phyloP scores from a whole-genome alignment of 345 rosid species.

The Kernera saxatilis region DNA sequence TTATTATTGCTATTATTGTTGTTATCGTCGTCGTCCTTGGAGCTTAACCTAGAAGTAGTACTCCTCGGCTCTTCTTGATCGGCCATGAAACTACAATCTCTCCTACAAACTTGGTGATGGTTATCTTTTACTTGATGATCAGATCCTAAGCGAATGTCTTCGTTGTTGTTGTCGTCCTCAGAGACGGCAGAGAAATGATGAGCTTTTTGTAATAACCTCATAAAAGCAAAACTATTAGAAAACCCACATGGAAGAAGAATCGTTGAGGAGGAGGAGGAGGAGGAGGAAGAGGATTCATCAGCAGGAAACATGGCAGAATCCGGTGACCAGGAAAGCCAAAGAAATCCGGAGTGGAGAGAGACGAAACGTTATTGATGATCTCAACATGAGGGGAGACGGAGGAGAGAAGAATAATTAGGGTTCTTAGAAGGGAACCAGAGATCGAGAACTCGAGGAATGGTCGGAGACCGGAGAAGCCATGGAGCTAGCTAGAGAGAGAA shows the following conservation, averaged over 20 bases:
- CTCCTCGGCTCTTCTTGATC: slow-evolving; percentile 76
- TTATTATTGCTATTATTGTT: not conserved
- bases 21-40: slow-evolving; percentile 40
- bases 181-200: slow-evolving; percentile 35
- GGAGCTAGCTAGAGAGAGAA: not conserved
- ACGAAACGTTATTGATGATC: slow-evolving; percentile 15
- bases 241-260: slow-evolving; percentile 35
- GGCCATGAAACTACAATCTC: slow-evolving; percentile 50
- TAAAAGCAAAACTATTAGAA: slow-evolving; percentile 34
- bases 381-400: slow-evolving; percentile 31
- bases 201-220: slow-evolving; percentile 49
- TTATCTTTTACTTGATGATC: slow-evolving; percentile 29
- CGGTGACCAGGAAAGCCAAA: slow-evolving; percentile 34
- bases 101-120: slow-evolving; percentile 23
- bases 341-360: slow-evolving; percentile 9
- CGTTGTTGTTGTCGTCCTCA: slow-evolving; percentile 10
- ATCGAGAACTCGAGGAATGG: slow-evolving; percentile 2
- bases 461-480: slow-evolving; percentile 23
- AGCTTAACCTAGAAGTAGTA: slow-evolving; percentile 57
- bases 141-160: slow-evolving; percentile 47
- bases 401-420: slow-evolving; percentile 18
- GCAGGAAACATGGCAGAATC: slow-evolving; percentile 73
- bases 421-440: slow-evolving; percentile 15
- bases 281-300: slow-evolving; percentile 35
- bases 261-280: slow-evolving; percentile 15